Conservation (phyloP, 2,329 filamentous ascomycete genomes). For the Beauveria australis region DNA sequence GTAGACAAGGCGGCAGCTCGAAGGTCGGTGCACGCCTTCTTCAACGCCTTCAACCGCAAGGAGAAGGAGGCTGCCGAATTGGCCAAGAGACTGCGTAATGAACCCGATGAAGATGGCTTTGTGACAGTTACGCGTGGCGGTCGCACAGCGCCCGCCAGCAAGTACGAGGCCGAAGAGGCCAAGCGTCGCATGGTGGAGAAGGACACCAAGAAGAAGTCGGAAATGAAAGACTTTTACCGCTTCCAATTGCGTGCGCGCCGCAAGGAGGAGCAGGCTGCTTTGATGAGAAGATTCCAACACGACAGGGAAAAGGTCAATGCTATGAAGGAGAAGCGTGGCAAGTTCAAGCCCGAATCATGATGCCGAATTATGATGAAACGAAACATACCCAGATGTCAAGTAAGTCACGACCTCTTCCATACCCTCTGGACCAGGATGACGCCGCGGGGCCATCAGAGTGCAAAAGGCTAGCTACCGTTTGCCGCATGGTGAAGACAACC, state of each 20-base stretch:
- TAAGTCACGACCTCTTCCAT: neutral
- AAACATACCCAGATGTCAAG: neutral
- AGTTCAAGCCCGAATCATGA: slow-evolving; percentile 43
- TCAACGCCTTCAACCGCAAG: slow-evolving; percentile 68
- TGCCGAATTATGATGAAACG: slow-evolving; percentile 26
- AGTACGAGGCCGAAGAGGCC: slow-evolving; percentile 60
- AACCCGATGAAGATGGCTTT: slow-evolving; percentile 92
- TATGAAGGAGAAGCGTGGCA: slow-evolving; percentile 60
- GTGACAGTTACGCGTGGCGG: slow-evolving; percentile 81
- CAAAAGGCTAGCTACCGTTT: slow-evolving; percentile 17
- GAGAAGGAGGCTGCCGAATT: slow-evolving; percentile 55
- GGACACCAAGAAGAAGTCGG: slow-evolving; percentile 52
- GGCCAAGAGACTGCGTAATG: slow-evolving; percentile 59
- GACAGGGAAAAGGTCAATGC: slow-evolving; percentile 64
- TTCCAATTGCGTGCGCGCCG: slow-evolving; percentile 75
- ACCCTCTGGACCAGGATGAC: slow-evolving; percentile 35
- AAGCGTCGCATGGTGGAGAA: slow-evolving; percentile 53
- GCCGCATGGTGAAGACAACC: slow-evolving; percentile 52
- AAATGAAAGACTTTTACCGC: slow-evolving; percentile 68
- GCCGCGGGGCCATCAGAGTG: slow-evolving; percentile 44
- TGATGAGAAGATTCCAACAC: slow-evolving; percentile 66
- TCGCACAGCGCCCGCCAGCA: slow-evolving; percentile 62
- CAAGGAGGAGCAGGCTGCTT: slow-evolving; percentile 62
- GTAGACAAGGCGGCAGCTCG: slow-evolving; percentile 62
- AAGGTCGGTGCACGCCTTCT: slow-evolving; percentile 72